These are phyloP conservation scores for Alloteropsis semialata DNA, from an alignment of 176 grass and related monocot genomes.

Conservation along the genomic window DNA sequence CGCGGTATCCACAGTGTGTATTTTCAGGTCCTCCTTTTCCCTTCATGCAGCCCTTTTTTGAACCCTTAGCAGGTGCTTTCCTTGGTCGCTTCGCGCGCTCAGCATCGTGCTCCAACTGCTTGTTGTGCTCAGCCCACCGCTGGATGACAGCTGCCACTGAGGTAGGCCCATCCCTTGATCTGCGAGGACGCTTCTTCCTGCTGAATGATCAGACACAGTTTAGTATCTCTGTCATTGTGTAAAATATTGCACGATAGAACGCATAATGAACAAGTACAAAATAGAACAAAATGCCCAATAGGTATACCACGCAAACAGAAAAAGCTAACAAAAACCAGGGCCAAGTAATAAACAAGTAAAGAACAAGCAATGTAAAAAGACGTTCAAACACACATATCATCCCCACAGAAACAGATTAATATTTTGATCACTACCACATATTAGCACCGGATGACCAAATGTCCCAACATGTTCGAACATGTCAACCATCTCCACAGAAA, in stretches of 20 bases:
- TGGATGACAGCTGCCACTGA: conserved; percentile 59
- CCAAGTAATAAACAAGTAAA: background rate
- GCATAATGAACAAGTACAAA: background rate
- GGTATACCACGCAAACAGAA: background rate
- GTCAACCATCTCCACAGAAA: background rate
- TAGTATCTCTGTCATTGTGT: background rate
- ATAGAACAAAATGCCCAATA: background rate
- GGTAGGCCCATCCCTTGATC: conserved; percentile 48
- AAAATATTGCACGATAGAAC: background rate
- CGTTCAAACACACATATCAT: background rate
- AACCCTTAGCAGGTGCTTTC: conserved; percentile 83
- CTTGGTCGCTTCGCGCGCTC: background rate
- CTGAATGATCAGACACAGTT: background rate
- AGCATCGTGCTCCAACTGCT: conserved; percentile 22
- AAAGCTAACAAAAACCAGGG: background rate
- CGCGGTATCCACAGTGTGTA: conserved; percentile 55
- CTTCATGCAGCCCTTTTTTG: conserved; percentile 93
- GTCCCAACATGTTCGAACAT: background rate
- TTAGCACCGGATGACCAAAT: background rate
- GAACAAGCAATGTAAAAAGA: background rate
- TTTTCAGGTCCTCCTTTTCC: conserved; percentile 96
- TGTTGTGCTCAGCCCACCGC: conserved; percentile 66
- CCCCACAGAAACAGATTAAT: background rate
- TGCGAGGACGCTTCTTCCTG: conserved; percentile 78
- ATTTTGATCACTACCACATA: background rate